A percentile compares a stretch with the other conserved stretches of the same genome.
These are phyloP conservation scores for Noccaea caerulescens DNA, from an alignment of 345 rosid species.

Conservation along the genomic window DNA sequence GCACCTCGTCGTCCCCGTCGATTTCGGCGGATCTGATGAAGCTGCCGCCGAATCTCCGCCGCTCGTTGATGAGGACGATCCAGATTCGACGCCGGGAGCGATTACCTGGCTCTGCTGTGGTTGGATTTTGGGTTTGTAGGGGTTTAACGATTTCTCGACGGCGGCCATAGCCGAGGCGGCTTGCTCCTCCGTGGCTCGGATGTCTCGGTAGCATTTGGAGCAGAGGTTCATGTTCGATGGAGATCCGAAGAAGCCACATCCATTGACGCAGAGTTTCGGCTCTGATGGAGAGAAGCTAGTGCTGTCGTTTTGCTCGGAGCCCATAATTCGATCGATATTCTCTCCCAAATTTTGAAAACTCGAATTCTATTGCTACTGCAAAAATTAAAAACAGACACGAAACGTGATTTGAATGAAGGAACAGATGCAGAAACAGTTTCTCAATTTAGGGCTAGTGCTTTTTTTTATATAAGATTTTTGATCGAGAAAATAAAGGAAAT, in stretches of 20 bases:
- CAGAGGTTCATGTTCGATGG: slow-evolving; percentile 79
- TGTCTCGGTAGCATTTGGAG: slow-evolving; percentile 77
- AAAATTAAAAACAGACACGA: not conserved
- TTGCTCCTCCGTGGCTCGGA: slow-evolving; percentile 59
- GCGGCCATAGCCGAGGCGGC: slow-evolving; percentile 64
- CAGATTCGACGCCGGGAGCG: slow-evolving; percentile 19
- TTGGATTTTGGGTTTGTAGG: slow-evolving; percentile 27
- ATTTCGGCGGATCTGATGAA: slow-evolving; percentile 22
- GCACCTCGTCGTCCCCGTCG: slow-evolving; percentile 50
- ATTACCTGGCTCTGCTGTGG: slow-evolving; percentile 11
- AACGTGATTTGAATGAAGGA: not conserved
- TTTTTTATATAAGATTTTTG: not conserved
- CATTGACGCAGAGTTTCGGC: slow-evolving; percentile 72
- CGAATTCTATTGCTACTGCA: not conserved
- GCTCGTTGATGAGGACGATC: slow-evolving; percentile 25
- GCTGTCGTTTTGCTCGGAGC: slow-evolving; percentile 76
- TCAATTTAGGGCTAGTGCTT: slow-evolving; percentile 20
- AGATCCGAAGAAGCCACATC: slow-evolving; percentile 80
- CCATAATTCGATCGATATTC: slow-evolving; percentile 47
- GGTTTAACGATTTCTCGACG: slow-evolving; percentile 62
- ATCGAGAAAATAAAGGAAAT: slow-evolving; percentile 16
- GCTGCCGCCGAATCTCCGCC: slow-evolving; percentile 37
- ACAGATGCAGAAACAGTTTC: not conserved
- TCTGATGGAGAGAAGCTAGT: slow-evolving; percentile 70
- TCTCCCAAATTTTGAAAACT: not conserved